Conservation (phyloP, 2,329 filamentous ascomycete genomes). For the Verruconis gallopava region DNA sequence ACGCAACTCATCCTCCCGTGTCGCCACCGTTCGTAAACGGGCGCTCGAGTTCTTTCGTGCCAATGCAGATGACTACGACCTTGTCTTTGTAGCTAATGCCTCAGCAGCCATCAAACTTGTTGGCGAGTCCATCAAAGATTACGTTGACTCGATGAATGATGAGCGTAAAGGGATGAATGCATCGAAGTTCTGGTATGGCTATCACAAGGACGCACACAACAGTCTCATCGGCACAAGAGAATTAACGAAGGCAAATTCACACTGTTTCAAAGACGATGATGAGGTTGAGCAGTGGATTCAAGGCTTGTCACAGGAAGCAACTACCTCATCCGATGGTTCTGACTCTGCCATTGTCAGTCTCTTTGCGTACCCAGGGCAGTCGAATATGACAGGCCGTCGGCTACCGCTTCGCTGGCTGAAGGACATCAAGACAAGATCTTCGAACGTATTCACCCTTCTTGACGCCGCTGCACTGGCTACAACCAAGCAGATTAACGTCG, state of each 20-base stretch:
- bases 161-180: background rate
- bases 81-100: slow-evolving; percentile 50
- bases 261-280: slow-evolving; percentile 27
- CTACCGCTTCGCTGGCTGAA: slow-evolving; percentile 22
- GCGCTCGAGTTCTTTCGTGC: slow-evolving; percentile 47
- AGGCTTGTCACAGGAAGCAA: slow-evolving; percentile 15
- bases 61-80: slow-evolving; percentile 44
- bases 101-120: slow-evolving; percentile 52
- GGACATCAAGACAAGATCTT: background rate
- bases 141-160: slow-evolving; percentile 28
- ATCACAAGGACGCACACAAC: slow-evolving; percentile 49
- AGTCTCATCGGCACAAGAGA: slow-evolving; percentile 36
- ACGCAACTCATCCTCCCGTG: slow-evolving; percentile 41
- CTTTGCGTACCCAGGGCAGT: slow-evolving; percentile 27
- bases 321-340: background rate
- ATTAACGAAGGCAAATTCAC: slow-evolving; percentile 16
- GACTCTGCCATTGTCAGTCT: slow-evolving; percentile 18
- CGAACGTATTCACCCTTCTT: slow-evolving; percentile 35
- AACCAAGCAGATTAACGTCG: slow-evolving; percentile 45
- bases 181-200: slow-evolving; percentile 41
- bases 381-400: slow-evolving; percentile 27
- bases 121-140: slow-evolving; percentile 42
- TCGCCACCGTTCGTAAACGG: slow-evolving; percentile 42
- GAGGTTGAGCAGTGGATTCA: slow-evolving; percentile 30
- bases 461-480: slow-evolving; percentile 55